Evolutionary conservation across 352 stramenopile species (phyloP), one percentile per base, ranked within the genome.

Genomic region (Globisporangium perplexum): DNA sequence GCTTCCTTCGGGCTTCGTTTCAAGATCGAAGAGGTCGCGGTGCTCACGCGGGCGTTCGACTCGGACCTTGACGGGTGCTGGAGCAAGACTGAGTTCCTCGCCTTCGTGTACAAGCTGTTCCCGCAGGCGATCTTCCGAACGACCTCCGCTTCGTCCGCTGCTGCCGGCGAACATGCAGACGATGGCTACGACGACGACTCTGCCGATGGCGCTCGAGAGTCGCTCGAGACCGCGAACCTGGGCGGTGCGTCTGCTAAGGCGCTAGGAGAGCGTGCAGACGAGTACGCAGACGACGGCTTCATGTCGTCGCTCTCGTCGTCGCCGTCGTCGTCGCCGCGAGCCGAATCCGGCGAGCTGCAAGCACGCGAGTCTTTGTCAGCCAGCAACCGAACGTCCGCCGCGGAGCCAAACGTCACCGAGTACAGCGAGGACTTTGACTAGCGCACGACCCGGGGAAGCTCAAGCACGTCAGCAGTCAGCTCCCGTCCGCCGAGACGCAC

Each of bases 401-500:
- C 23, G 23, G 24, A 47, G 6, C 24, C 35, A 4, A 7, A 62
- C 39, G 26, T 7, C 11, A 47, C 65, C 28, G 66, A 77, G 28
- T 86, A 88, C 53, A 86, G 78, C 44, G 72, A 79, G 42, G 75
- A 87, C 44, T 89, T 89, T 52, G 76, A 77, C 17, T 59, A 76
- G 28, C 50, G 14, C 14, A 14, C 30, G 10, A 3, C 30, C 30
- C 12, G 30, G 42, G 52, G n/a, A 50, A 18, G 26, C 31, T 20
- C 26, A 3, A 17, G 24, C 15, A 35, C 12, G 7, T 17, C 17
- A 35, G 8, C 30, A 35, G 14, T 30, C 26, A 30, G 26, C 26
- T 30, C 3, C 26, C 5, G 3, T 5, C 26, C 26, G 2, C 26
- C 8, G 11, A 3, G 30, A 49, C 24, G 30, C 23, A 17, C 26